Percentiles rank a stretch among this genome's conserved stretches.
These are phyloP conservation scores for Zoysia japonica DNA, from an alignment of 176 grass and related monocot species.

Conservation along the genomic window DNA sequence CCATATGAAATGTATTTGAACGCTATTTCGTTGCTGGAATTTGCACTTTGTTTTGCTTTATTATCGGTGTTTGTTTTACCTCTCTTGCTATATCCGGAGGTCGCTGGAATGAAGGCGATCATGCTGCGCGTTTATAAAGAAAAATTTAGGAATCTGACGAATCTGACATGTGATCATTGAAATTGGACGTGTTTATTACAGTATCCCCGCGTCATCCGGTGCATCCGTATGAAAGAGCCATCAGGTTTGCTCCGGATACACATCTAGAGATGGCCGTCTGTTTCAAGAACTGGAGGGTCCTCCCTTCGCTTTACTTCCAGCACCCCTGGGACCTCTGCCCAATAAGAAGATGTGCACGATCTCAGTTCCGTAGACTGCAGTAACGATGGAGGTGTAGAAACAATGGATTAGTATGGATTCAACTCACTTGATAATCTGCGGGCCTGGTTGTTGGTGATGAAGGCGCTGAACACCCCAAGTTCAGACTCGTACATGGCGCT, in stretches of 20 bases:
- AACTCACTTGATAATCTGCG: conserved; percentile 43
- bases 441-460: conserved; percentile 54
- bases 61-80: too few relatives aligned
- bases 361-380: background rate
- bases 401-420: background rate
- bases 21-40: background rate
- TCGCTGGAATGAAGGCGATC: background rate
- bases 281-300: conserved; percentile 18
- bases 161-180: background rate
- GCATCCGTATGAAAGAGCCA: background rate
- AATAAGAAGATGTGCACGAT: background rate
- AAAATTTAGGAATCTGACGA: background rate
- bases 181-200: background rate
- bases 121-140: background rate
- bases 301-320: conserved; percentile 32
- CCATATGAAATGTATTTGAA: background rate
- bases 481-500: conserved; percentile 39
- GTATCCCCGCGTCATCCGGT: background rate
- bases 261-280: conserved; percentile 4
- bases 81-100: too few relatives aligned
- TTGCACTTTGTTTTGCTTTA: background rate
- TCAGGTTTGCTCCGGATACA: background rate
- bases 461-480: conserved; percentile 32
- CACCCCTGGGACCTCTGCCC: conserved; percentile 44
- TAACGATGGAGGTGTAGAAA: background rate